Conservation (phyloP, 139 green algal species). For the Tetraselmis chui region DNA sequence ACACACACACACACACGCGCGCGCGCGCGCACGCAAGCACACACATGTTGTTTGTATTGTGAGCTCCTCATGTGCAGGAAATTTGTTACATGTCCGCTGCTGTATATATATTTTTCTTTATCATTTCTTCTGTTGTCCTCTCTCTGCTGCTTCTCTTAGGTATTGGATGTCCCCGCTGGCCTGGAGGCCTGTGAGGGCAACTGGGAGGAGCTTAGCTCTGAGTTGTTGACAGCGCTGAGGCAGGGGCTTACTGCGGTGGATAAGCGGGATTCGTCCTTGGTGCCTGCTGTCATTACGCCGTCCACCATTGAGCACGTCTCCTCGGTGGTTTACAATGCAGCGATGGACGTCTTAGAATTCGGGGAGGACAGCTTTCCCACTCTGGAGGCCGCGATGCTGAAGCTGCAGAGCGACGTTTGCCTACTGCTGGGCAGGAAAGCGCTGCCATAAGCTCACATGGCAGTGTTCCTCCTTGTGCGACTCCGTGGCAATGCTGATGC, state of each 20-base stretch:
- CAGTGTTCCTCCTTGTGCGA: too few species aligned
- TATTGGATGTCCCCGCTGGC: not conserved
- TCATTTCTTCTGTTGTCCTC: too few species aligned
- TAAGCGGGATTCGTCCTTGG: not conserved
- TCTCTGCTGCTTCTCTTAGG: too few species aligned
- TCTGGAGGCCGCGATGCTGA: not conserved
- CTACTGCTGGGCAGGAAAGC: not conserved
- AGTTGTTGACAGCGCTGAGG: not conserved
- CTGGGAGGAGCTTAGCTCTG: not conserved
- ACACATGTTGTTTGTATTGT: too few species aligned
- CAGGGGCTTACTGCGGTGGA: not conserved
- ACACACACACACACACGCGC: too few species aligned
- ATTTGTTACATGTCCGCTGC: too few species aligned
- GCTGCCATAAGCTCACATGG: too few species aligned
- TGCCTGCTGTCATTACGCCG: not conserved
- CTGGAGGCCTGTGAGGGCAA: not conserved
- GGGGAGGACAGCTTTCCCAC: not conserved
- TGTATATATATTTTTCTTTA: too few species aligned
- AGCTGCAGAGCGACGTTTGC: not conserved
- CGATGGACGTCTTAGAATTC: not conserved
- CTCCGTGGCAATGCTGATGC: too few species aligned
- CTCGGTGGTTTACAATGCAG: not conserved
- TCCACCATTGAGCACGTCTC: not conserved
- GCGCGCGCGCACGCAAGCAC: too few species aligned
- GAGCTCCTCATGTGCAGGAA: too few species aligned